A percentile compares a stretch with the other conserved stretches of the same genome.
Conservation (phyloP, 1,284 basidiomycete species). For the Pyrrhoderma lamaoense region DNA sequence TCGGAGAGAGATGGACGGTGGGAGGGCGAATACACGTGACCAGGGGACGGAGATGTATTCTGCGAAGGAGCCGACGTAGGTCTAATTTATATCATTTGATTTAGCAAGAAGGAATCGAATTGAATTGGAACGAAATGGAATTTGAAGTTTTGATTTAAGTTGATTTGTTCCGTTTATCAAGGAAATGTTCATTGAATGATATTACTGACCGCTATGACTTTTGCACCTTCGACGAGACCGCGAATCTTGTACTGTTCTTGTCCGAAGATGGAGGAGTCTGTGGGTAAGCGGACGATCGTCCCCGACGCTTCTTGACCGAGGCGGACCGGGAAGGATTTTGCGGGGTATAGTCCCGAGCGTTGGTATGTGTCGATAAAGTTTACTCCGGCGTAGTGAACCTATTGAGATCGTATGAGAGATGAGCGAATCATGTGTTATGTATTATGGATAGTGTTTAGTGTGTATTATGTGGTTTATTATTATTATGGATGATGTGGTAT, state of each 20-base stretch:
- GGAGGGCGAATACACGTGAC: slow-evolving; percentile 54
- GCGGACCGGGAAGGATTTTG: slow-evolving; percentile 57
- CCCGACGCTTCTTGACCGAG: slow-evolving; percentile 81
- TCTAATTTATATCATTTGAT: no score
- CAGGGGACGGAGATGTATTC: slow-evolving; percentile 71
- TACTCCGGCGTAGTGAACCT: slow-evolving; percentile 49
- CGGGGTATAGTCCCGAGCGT: slow-evolving; percentile 52
- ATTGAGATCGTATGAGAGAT: no score
- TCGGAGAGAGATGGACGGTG: slow-evolving; percentile 51
- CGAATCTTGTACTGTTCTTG: slow-evolving; percentile 54
- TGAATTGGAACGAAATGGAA: no score
- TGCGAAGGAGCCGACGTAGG: slow-evolving; percentile 52
- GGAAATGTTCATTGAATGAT: not conserved
- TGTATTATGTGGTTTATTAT: no score
- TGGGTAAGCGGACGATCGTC: slow-evolving; percentile 65
- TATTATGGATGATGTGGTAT: not conserved
- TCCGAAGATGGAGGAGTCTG: slow-evolving; percentile 44
- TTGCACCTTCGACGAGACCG: slow-evolving; percentile 51
- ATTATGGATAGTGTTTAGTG: no score
- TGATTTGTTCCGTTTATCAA: not conserved
- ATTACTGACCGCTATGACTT: slow-evolving; percentile 52
- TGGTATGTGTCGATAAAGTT: slow-evolving; percentile 88
- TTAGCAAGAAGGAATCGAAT: no score
- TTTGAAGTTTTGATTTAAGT: no score
- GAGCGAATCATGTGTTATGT: no score